Evolutionary conservation across 116 monocot genomes (phyloP), one percentile per base, ranked within the genome.

Genomic region (Zostera marina): DNA sequence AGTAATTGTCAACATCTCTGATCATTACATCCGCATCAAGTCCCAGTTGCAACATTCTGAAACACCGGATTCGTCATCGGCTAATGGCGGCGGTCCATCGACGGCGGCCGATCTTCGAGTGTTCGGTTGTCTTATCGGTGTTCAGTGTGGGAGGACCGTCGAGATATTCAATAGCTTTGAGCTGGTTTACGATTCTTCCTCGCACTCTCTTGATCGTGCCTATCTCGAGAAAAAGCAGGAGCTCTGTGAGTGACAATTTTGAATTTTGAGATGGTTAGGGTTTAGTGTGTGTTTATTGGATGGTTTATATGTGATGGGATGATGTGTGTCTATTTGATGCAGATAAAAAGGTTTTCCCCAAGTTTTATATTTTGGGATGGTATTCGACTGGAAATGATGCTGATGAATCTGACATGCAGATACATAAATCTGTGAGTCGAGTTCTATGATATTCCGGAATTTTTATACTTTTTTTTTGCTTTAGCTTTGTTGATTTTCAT

Each of bases 111-210:
- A 60, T 24, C 64, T 49, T n/a, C 61, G 78, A 64, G 99, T 91
- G 10, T 83, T 91, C 41, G 99, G 99, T 15, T 87, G 99, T 77
- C 84, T 99, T 21, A 87, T 99, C 70, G 99, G 99, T 16, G 87
- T 91, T 24, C 99, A 99, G 73, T 71, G 83, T 15, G 99, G 99
- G 24, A 73, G 99, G 52, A 99, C 87, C n/a, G 99, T 99, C 16
- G 99, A 99, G 81, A 91, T 99, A 72, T 91, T 99, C 65, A 99
- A 99, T 69, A 99, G 99, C 77, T 99, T 99, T 60, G 99, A 99
- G 75, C 70, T 99, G 51, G 66, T 99, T 51, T 70, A 53, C 54
- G 85, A 99, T 51, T 73, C 86, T 24, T 47, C 45, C 24, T 61
- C 84, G 58, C 68, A 79, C 25, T 57, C 84, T 56, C 81, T 99